Evolutionary conservation across 2,329 filamentous ascomycete genomes (phyloP).

Genomic region (Meredithiella fracta): DNA sequence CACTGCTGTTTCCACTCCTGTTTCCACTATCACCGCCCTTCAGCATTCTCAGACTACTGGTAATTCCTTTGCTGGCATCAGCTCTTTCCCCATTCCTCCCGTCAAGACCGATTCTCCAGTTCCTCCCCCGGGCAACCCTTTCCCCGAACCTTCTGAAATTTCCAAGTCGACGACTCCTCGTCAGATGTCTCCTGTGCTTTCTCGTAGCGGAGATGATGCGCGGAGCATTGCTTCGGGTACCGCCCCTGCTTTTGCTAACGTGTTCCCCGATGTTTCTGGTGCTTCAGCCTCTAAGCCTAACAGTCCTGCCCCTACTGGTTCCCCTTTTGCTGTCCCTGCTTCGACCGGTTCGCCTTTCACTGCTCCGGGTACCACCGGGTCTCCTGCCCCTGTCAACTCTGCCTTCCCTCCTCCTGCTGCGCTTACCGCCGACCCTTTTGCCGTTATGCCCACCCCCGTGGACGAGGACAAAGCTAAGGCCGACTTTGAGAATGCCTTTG

Average conservation of each 20-base stretch:
- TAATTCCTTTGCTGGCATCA: slow-evolving; percentile 28
- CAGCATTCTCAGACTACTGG: slow-evolving; percentile 38
- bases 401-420: slow-evolving; percentile 7
- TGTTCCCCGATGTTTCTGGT: slow-evolving; percentile 18
- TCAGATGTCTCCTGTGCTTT: slow-evolving; percentile 55
- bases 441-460: slow-evolving; percentile 26
- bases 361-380: slow-evolving; percentile 13
- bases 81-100: slow-evolving; percentile 1
- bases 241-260: slow-evolving; percentile 20
- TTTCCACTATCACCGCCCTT: no score
- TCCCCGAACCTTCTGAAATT: slow-evolving; percentile 49
- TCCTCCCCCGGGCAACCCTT: slow-evolving; percentile 25
- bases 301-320: slow-evolving; percentile 8
- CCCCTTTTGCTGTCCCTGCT: slow-evolving; percentile 14
- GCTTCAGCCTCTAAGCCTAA: slow-evolving; percentile 15
- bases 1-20: slow-evolving; percentile 19
- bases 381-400: slow-evolving; percentile 5
- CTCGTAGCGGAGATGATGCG: slow-evolving; percentile 25
- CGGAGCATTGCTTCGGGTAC: slow-evolving; percentile 17
- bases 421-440: slow-evolving; percentile 7
- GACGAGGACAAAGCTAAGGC: slow-evolving; percentile 49
- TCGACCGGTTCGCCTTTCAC: slow-evolving; percentile 9
- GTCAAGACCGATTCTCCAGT: slow-evolving; percentile 25
- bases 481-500: slow-evolving; percentile 76
- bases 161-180: slow-evolving; percentile 41